Conservation (phyloP, 495 filamentous ascomycete species). For the Penicillium daleae region DNA sequence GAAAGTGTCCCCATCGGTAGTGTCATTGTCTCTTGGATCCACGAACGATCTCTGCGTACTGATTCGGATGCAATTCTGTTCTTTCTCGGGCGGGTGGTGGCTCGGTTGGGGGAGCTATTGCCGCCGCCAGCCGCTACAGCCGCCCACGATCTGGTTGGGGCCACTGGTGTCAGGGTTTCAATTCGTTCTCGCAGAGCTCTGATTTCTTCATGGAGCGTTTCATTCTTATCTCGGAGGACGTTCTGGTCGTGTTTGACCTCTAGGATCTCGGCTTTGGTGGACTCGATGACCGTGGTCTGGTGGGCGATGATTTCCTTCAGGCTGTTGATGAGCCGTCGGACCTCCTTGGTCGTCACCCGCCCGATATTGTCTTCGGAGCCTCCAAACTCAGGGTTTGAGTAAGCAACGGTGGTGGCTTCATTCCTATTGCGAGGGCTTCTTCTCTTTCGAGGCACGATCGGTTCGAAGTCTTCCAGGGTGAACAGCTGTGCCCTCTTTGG, state of each 20-base stretch:
- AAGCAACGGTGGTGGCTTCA: neutral
- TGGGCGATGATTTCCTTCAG: neutral
- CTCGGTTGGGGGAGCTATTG: neutral
- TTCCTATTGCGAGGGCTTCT: neutral
- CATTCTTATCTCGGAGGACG: slow-evolving; percentile 5
- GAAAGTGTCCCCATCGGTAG: slow-evolving; percentile 17
- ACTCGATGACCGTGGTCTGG: neutral
- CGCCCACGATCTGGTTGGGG: slow-evolving; percentile 7
- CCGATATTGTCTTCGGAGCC: neutral
- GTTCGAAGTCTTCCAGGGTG: neutral
- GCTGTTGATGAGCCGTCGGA: neutral
- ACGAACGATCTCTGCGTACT: neutral
- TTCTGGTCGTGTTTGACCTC: slow-evolving; percentile 14
- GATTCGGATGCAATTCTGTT: slow-evolving; percentile 1
- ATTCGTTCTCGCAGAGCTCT: neutral
- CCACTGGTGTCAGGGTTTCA: neutral
- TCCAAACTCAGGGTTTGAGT: neutral
- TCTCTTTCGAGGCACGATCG: neutral
- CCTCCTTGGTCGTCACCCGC: neutral
- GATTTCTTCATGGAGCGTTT: slow-evolving; percentile 11
- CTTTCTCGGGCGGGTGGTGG: neutral
- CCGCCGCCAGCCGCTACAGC: neutral
- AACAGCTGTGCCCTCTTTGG: neutral
- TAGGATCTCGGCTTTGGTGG: neutral
- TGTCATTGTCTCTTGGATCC: neutral